Percentiles rank a stretch among this genome's conserved stretches.
Evolutionary conservation across 805 yeast genomes (phyloP).

Genomic region (Spathaspora boniae): DNA sequence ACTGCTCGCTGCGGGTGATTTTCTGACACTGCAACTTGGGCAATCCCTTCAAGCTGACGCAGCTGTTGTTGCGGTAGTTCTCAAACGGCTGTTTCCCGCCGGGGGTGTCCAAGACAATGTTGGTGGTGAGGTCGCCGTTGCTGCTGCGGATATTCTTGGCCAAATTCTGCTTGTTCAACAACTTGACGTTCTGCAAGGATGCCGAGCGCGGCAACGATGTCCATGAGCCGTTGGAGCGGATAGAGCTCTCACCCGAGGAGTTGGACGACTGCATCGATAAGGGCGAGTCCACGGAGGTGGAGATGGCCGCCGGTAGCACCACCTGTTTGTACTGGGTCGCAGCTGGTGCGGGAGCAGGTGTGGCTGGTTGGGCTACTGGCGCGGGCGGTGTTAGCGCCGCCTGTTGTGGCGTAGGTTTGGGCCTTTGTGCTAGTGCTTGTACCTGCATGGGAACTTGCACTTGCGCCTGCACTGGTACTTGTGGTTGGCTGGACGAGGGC

Average conservation of each 20-base stretch:
- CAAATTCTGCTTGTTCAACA: constrained; percentile 7
- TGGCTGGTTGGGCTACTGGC: too few relatives aligned
- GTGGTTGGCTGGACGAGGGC: too few relatives aligned
- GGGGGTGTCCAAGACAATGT: constrained; percentile 6
- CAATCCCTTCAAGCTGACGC: constrained; percentile 2
- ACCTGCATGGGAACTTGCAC: too few relatives aligned
- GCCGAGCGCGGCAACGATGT: constrained; percentile 1
- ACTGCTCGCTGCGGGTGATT: constrained; percentile 4
- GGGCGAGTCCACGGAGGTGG: too few relatives aligned
- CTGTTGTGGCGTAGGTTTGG: too few relatives aligned
- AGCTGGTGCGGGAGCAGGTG: too few relatives aligned
- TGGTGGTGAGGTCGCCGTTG: constrained; percentile 13
- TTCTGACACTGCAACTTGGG: constrained; percentile 8
- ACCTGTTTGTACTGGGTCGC: too few relatives aligned
- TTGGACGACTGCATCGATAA: too few relatives aligned
- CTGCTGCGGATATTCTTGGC: constrained; percentile 12
- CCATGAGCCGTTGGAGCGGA: neutral
- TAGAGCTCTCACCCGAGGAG: neutral
- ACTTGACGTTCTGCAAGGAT: constrained; percentile 9
- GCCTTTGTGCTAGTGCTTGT: too few relatives aligned
- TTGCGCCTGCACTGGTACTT: neutral
- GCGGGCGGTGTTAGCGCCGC: too few relatives aligned
- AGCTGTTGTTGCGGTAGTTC: constrained; percentile 3
- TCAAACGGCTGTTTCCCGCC: constrained; percentile 1
- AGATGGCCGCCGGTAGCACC: too few relatives aligned